Evolutionary conservation across 331 rosid genomes (phyloP).

Genomic region (Malus hybrid): DNA sequence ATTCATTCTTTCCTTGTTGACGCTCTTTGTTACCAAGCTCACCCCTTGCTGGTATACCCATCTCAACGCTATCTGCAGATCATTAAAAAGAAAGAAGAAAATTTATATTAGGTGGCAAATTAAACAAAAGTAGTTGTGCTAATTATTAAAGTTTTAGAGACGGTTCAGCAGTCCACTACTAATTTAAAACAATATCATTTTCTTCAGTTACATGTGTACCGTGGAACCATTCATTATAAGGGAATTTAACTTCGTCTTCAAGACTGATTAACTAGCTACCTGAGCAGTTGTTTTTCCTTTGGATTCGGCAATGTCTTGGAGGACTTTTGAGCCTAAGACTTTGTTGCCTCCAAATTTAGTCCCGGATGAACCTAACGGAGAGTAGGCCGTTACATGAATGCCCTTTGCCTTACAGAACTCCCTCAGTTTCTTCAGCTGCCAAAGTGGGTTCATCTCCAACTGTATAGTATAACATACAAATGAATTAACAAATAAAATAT

Average conservation of each 20-base stretch:
- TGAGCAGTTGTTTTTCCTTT: constrained; percentile 22
- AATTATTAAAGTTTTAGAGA: no score
- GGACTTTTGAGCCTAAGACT: constrained; percentile 1
- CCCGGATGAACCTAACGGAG: constrained; percentile 15
- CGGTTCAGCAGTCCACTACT: no score
- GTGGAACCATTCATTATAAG: no score
- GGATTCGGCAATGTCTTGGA: constrained; percentile 6
- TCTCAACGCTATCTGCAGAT: constrained; percentile 10
- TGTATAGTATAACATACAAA: neutral
- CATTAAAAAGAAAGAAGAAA: no score
- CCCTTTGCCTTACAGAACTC: constrained; percentile 18
- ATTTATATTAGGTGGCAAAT: no score
- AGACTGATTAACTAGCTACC: neutral
- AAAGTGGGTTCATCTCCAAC: constrained; percentile 13
- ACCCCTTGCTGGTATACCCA: constrained; percentile 39
- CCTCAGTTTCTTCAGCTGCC: constrained; percentile 10
- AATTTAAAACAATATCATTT: no score
- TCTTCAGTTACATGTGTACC: no score
- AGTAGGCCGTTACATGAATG: constrained; percentile 19
- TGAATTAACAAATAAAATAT: no score
- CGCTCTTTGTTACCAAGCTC: constrained; percentile 32
- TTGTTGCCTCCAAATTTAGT: constrained; percentile 13
- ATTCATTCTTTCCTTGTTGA: constrained; percentile 29
- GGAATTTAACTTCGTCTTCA: no score
- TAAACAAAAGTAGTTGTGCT: no score